phyloP scores from a whole-genome alignment of 2,329 filamentous ascomycete genomes.

The Ustilaginoidea virens region DNA sequence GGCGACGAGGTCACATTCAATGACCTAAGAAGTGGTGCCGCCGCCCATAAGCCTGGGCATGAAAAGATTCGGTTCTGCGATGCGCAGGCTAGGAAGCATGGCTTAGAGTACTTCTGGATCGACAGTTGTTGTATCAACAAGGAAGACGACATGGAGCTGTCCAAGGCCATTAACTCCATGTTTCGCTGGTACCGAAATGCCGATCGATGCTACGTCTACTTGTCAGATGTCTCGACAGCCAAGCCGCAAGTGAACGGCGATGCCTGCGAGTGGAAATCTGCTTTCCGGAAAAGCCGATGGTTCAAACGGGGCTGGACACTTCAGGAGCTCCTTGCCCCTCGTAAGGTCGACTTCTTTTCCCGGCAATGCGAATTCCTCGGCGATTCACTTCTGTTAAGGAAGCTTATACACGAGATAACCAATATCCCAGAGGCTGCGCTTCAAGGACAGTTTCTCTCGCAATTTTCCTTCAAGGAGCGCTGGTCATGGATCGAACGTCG shows the following conservation, averaged over 20 bases:
- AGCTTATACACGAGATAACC: constrained; percentile 6
- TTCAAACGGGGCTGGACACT: constrained; percentile 3
- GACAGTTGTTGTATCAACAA: constrained; percentile 1
- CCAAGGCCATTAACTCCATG: constrained; percentile 1
- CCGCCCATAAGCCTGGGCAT: constrained; percentile 2
- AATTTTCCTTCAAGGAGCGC: constrained; percentile 1
- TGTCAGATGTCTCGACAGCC: constrained; percentile 1
- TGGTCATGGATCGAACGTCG: constrained; percentile 2
- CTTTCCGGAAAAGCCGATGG: constrained; percentile 2
- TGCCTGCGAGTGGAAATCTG: neutral
- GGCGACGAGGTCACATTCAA: neutral
- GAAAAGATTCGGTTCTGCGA: constrained; percentile 6
- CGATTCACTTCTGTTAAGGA: constrained; percentile 1
- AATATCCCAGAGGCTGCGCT: constrained; percentile 5
- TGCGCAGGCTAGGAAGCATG: constrained; percentile 4
- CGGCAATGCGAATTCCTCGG: constrained; percentile 5
- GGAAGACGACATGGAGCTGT: neutral
- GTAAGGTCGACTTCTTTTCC: constrained; percentile 5
- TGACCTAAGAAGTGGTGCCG: neutral
- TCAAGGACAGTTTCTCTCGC: constrained; percentile 1
- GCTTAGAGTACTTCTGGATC: constrained; percentile 4
- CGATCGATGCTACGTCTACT: constrained; percentile 5
- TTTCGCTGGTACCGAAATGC: constrained; percentile 5
- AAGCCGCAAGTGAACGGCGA: neutral
- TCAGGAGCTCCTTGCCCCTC: constrained; percentile 6